phyloP scores from a whole-genome alignment of 2,329 filamentous ascomycete genomes.

The Penicillium sp. region DNA sequence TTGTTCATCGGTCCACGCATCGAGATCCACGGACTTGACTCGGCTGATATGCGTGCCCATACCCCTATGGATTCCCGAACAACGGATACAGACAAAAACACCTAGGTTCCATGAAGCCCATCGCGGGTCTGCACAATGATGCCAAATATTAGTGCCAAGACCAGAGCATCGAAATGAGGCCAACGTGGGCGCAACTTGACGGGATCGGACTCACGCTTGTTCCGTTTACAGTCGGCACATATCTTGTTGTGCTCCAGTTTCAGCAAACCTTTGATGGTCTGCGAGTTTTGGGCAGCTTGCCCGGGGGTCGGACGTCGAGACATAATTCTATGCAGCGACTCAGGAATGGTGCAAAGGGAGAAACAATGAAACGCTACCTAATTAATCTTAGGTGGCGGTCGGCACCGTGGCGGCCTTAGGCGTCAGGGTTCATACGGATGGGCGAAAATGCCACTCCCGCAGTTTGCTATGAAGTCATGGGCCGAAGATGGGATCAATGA shows the following conservation, averaged over 20 bases:
- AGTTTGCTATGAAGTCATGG: conserved; percentile 13
- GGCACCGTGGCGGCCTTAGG: conserved; percentile 29
- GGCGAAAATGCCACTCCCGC: conserved; percentile 25
- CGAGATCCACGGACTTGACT: conserved; percentile 97
- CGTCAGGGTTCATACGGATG: conserved; percentile 20
- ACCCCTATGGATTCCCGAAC: conserved; percentile 95
- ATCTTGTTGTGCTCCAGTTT: conserved; percentile 95
- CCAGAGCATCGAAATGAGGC: conserved; percentile 1
- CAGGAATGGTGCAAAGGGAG: conserved; percentile 13
- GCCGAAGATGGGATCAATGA: neutral
- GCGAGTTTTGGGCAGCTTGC: conserved; percentile 88
- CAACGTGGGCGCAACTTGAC: conserved; percentile 15
- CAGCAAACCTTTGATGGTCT: conserved; percentile 89
- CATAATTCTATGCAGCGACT: conserved; percentile 28
- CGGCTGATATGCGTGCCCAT: conserved; percentile 99
- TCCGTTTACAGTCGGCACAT: conserved; percentile 97
- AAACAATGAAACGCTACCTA: conserved; percentile 22
- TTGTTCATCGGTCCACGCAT: conserved; percentile 98
- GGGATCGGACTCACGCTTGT: conserved; percentile 73
- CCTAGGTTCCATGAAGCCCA: conserved; percentile 99
- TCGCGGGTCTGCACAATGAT: conserved; percentile 71
- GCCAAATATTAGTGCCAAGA: conserved; percentile 16
- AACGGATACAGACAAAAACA: conserved; percentile 96
- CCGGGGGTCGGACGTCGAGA: conserved; percentile 68
- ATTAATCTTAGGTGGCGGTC: conserved; percentile 33